A percentile compares a stretch with the other conserved stretches of the same genome.
Evolutionary conservation across 1,284 basidiomycete genomes (phyloP).

Genomic region (Porogramme epimiltina): DNA sequence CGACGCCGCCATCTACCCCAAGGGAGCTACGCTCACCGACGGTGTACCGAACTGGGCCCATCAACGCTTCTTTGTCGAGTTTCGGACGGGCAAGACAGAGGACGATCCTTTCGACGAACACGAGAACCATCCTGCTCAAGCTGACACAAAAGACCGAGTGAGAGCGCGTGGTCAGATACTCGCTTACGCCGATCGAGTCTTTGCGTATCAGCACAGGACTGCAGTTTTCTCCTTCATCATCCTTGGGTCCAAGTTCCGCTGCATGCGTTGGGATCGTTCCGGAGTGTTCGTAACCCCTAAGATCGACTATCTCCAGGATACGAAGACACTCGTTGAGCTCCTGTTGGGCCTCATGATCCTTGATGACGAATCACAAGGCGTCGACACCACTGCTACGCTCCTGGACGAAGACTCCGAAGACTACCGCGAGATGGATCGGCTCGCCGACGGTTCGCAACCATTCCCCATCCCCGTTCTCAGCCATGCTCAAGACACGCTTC

Average conservation of each 20-base stretch:
- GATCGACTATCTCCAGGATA: background rate
- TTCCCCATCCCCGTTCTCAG: background rate
- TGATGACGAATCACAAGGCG: background rate
- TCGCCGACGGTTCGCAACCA: background rate
- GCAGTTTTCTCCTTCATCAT: background rate
- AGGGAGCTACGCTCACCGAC: background rate
- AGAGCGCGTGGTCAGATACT: background rate
- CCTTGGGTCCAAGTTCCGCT: background rate
- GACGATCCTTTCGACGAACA: conserved; percentile 2
- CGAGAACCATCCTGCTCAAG: background rate
- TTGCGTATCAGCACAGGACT: background rate
- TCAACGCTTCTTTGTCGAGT: background rate
- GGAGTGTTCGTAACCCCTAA: background rate
- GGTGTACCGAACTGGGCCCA: conserved; percentile 1
- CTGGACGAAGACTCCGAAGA: background rate
- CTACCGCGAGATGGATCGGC: background rate
- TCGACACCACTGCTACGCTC: background rate
- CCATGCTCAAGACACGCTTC: background rate
- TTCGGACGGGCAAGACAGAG: background rate
- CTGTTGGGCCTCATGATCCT: background rate
- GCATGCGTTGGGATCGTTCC: background rate
- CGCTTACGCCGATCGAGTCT: background rate
- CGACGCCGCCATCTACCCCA: background rate
- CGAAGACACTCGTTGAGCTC: background rate
- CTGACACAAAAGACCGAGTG: background rate